These are phyloP conservation scores for Lactarius sanguifluus DNA, from an alignment of 768 basidiomycete species.

Conservation along the genomic window DNA sequence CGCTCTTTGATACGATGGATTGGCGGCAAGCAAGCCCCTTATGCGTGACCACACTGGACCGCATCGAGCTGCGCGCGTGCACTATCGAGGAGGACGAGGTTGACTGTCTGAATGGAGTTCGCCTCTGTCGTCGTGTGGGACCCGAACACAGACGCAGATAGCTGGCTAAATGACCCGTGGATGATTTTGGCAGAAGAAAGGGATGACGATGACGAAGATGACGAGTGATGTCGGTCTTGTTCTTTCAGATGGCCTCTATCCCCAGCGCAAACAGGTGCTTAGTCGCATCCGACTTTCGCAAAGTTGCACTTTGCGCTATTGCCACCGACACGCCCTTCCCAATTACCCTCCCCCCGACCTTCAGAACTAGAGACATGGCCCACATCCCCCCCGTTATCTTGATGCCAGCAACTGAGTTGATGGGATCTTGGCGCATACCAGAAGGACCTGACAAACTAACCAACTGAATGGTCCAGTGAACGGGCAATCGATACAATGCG, in stretches of 20 bases:
- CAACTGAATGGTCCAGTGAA: background rate
- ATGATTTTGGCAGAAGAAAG: conserved; percentile 4
- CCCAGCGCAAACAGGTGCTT: background rate
- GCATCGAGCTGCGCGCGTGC: conserved; percentile 23
- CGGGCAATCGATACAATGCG: too few relatives aligned
- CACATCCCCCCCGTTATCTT: background rate
- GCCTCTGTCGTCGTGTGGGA: conserved; percentile 24
- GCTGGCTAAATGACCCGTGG: conserved; percentile 19
- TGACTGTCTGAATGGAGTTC: conserved; percentile 10
- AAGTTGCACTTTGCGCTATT: background rate
- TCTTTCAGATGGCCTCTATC: background rate
- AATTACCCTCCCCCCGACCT: too few relatives aligned
- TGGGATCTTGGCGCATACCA: background rate
- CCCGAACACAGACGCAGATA: conserved; percentile 14
- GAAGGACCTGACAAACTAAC: background rate
- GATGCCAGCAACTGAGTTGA: background rate
- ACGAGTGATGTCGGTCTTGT: background rate
- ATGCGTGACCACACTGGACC: conserved; percentile 24
- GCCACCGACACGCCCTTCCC: background rate
- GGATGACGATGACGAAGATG: background rate
- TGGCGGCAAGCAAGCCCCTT: conserved; percentile 14
- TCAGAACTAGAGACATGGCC: background rate
- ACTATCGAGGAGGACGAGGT: conserved; percentile 15
- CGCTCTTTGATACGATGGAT: conserved; percentile 12
- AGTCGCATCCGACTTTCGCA: background rate